Evolutionary conservation across 2,329 filamentous ascomycete species (phyloP), one percentile per base, ranked within the genome.

Genomic region (Colletotrichum cuscutae): DNA sequence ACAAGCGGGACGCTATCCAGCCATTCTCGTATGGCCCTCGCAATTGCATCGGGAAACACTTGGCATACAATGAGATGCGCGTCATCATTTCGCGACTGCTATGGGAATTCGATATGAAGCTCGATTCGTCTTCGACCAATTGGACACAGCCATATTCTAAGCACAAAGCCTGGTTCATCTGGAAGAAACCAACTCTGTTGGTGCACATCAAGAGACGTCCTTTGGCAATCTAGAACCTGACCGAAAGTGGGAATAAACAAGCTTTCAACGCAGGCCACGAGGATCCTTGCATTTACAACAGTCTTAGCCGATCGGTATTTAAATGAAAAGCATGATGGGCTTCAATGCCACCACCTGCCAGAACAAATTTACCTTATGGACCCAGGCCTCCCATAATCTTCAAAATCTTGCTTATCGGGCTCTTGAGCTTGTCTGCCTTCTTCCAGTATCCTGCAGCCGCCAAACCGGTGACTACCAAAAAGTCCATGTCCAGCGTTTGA

Each of bases 61-160:
- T 89, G 57, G 86, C 86, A 3, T 86, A 86, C 58, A 81, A 84
- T 24, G 86, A 89, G 76, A 86, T 88, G 83, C 81, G 86, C 5
- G 77, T 87, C 3, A 84, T 88, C 56, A 76, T 89, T 8, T 82
- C 85, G 0, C 82, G 82, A 1, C 72, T 89, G 12, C 74, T 89
- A 1, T 89, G 82, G 77, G 85, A 85, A 58, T 89, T 88, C 75
- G 86, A 89, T 70, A 70, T 88, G 69, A 76, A 77, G 35, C 78
- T 87, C 24, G 79, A 79, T 1, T 77, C 83, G 3, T 77, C 79
- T 24, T 76, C 76, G 9, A 19, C 73, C 2, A 74, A 79, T n/a
- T 87, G 85, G 85, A 76, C 83, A 15, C 72, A 76, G 35, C 66
- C 59, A 8, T 64, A 64, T 15, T 64, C 59, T 13, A 75, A 78